phyloP scores from a whole-genome alignment of 2,329 filamentous ascomycete species.

The Sclerotinia subarctica region DNA sequence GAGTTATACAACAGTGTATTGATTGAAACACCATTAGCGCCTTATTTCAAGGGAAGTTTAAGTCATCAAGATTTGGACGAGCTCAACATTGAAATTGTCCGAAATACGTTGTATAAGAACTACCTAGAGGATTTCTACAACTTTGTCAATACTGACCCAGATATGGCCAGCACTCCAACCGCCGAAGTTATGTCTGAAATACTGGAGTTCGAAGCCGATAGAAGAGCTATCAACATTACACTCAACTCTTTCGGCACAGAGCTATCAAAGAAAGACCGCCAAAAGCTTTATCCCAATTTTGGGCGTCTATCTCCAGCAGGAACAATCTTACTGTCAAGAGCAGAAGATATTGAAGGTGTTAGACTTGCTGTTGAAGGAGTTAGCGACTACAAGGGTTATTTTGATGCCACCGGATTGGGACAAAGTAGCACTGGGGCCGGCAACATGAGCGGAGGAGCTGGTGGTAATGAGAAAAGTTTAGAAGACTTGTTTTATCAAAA shows the following conservation, averaged over 20 bases:
- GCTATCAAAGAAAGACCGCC: constrained; percentile 86
- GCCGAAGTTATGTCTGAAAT: constrained; percentile 94
- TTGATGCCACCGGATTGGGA: constrained; percentile 82
- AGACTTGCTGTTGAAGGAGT: constrained; percentile 90
- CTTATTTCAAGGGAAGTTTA: constrained; percentile 95
- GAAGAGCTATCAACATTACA: constrained; percentile 97
- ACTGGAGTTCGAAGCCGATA: constrained; percentile 93
- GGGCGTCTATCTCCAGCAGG: constrained; percentile 92
- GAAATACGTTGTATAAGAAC: constrained; percentile 99
- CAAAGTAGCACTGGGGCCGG: constrained; percentile 70
- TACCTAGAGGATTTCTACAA: constrained; percentile 97
- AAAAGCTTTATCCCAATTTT: constrained; percentile 92
- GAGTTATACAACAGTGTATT: constrained; percentile 98
- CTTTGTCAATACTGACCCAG: constrained; percentile 86
- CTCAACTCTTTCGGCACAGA: constrained; percentile 98
- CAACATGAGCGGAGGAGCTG: constrained; percentile 80
- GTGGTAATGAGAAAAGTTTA: constrained; percentile 79
- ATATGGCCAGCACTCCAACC: constrained; percentile 84
- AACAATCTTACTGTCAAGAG: constrained; percentile 87
- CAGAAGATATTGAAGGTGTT: constrained; percentile 93
- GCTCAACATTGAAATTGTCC: constrained; percentile 97
- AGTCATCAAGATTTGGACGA: constrained; percentile 97
- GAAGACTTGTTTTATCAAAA: constrained; percentile 99
- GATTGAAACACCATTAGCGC: constrained; percentile 91
- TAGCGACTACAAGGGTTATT: constrained; percentile 91